These are phyloP conservation scores for Zoysia matrella DNA, from an alignment of 202 grass and related monocot species.

Conservation along the genomic window DNA sequence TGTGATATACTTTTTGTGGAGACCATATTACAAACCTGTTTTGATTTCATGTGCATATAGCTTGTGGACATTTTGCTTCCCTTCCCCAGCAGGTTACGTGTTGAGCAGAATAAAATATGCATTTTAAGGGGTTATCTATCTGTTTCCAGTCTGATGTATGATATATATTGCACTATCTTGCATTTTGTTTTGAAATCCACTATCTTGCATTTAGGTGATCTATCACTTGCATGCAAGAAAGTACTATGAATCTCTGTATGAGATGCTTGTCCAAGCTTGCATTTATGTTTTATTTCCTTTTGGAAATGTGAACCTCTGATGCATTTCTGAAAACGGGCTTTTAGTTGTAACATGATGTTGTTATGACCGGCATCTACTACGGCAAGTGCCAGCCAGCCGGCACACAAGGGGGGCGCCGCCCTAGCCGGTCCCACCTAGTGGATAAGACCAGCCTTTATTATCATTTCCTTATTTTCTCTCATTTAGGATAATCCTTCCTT, in stretches of 20 bases:
- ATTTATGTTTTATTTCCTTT: slow-evolving; percentile 24
- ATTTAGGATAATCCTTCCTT: too few species aligned
- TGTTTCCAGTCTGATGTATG: too few species aligned
- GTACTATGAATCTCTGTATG: slow-evolving; percentile 29
- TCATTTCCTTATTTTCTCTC: too few species aligned
- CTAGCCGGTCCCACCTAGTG: too few species aligned
- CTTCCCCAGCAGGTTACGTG: background rate
- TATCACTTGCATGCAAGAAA: slow-evolving; percentile 14
- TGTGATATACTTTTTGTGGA: background rate
- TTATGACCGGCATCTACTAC: too few species aligned
- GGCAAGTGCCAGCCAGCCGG: too few species aligned
- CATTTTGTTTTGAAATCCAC: too few species aligned
- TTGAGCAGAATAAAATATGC: background rate
- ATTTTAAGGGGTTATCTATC: background rate
- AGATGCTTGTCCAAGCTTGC: background rate
- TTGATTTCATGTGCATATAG: slow-evolving; percentile 13
- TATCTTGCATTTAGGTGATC: slow-evolving; percentile 22
- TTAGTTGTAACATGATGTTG: background rate
- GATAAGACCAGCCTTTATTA: too few species aligned
- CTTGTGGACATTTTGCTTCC: slow-evolving; percentile 8
- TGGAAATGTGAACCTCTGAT: slow-evolving; percentile 8
- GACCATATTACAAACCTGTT: background rate
- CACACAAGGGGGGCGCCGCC: too few species aligned
- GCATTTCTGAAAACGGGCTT: slow-evolving; percentile 2
- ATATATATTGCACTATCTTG: too few species aligned